A percentile compares a stretch with the other conserved stretches of the same genome.
These are phyloP conservation scores for Dactylella cylindrospora DNA, from an alignment of 2,329 filamentous ascomycete species.

Conservation along the genomic window DNA sequence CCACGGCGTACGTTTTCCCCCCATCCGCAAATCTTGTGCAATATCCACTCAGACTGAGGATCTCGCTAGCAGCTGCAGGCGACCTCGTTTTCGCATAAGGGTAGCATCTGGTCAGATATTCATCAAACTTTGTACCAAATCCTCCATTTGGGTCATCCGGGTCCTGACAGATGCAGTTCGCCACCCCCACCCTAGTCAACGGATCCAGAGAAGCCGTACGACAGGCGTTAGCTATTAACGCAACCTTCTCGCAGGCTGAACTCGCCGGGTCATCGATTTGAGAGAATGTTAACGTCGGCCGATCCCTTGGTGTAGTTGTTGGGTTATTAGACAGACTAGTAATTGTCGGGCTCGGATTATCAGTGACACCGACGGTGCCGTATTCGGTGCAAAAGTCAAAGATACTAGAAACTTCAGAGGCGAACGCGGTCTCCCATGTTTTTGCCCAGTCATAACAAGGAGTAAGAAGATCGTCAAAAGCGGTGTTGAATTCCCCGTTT, in stretches of 20 bases:
- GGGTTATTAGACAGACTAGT: neutral
- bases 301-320: neutral
- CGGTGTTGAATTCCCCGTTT: constrained; percentile 16
- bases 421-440: constrained; percentile 11
- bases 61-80: constrained; percentile 22
- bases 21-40: constrained; percentile 28
- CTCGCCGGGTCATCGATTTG: constrained; percentile 28
- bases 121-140: constrained; percentile 23
- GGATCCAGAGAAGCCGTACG: constrained; percentile 30
- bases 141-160: constrained; percentile 12
- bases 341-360: neutral
- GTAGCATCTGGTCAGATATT: constrained; percentile 19
- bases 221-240: constrained; percentile 26
- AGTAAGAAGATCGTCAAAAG: constrained; percentile 20
- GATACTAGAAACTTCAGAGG: constrained; percentile 19
- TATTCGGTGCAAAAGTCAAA: constrained; percentile 34
- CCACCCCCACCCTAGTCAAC: constrained; percentile 13
- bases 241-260: constrained; percentile 20
- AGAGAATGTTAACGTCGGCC: constrained; percentile 17
- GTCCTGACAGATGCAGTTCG: constrained; percentile 30
- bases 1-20: constrained; percentile 18
- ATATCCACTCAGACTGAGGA: constrained; percentile 28
- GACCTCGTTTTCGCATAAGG: constrained; percentile 31
- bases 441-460: constrained; percentile 32
- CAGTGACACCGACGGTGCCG: constrained; percentile 9